phyloP scores from a whole-genome alignment of 306 rosid genomes.

The barrel medic (Medicago truncatula) region DNA sequence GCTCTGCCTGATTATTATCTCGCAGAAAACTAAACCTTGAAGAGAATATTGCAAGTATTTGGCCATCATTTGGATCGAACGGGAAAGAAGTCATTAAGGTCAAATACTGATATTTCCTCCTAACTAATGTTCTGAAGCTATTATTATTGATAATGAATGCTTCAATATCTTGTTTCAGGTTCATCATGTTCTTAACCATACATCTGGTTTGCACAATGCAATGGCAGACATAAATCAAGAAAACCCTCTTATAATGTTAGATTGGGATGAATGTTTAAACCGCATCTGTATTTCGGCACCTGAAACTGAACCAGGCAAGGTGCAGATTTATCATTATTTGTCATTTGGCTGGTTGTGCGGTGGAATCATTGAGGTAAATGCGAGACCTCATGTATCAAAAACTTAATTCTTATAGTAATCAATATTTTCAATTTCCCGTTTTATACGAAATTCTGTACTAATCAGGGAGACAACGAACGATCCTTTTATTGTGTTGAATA shows the following conservation, averaged over 20 bases:
- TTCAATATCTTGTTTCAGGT: conserved; percentile 58
- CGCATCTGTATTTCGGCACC: conserved; percentile 65
- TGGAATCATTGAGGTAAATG: conserved; percentile 89
- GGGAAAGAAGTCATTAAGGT: conserved; percentile 88
- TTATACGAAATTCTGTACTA: conserved; percentile 15
- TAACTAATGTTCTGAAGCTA: conserved; percentile 14
- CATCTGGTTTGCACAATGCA: conserved; percentile 97
- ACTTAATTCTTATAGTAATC: conserved; percentile 9
- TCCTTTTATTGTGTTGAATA: neutral
- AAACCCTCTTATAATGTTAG: conserved; percentile 71
- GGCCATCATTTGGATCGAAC: conserved; percentile 88
- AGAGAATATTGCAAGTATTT: conserved; percentile 77
- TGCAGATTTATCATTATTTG: conserved; percentile 86
- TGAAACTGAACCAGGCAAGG: conserved; percentile 90
- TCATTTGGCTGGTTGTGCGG: conserved; percentile 97
- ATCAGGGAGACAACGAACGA: neutral
- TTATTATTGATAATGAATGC: conserved; percentile 18
- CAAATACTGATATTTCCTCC: conserved; percentile 36
- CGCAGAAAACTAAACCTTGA: conserved; percentile 82
- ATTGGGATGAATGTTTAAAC: conserved; percentile 89
- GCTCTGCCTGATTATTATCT: conserved; percentile 35
- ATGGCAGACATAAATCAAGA: conserved; percentile 59
- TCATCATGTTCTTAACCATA: conserved; percentile 96
- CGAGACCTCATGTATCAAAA: conserved; percentile 27
- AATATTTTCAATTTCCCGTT: conserved; percentile 18